Conservation (phyloP, 2,329 filamentous ascomycete genomes). For the Penicillium sp. region DNA sequence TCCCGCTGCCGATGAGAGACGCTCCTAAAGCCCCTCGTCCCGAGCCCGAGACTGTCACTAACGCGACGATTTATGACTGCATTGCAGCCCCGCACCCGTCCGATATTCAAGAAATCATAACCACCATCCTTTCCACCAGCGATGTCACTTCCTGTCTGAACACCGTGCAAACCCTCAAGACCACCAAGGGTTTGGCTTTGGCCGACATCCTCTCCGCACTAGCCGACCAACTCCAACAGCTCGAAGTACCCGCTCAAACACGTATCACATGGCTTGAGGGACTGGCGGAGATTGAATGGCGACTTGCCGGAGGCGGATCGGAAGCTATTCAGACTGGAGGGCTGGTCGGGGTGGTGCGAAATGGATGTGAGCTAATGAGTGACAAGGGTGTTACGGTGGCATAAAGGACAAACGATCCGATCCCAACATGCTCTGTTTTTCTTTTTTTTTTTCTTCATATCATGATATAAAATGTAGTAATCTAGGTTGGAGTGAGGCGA, state of each 20-base stretch:
- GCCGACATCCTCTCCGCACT: constrained; percentile 90
- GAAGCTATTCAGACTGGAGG: constrained; percentile 91
- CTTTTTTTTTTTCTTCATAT: not conserved
- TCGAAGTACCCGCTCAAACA: constrained; percentile 82
- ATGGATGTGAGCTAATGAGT: constrained; percentile 74
- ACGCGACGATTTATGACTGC: constrained; percentile 92
- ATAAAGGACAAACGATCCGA: constrained; percentile 7
- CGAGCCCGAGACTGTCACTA: constrained; percentile 79
- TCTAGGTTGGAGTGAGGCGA: constrained; percentile 1
- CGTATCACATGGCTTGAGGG: constrained; percentile 91
- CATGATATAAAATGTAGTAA: constrained; percentile 1
- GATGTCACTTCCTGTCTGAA: constrained; percentile 87
- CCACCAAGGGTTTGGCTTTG: constrained; percentile 78
- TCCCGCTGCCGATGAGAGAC: constrained; percentile 62
- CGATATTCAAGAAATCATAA: constrained; percentile 79
- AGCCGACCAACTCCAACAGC: constrained; percentile 73
- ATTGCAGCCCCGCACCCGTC: constrained; percentile 91
- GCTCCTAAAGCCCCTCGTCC: constrained; percentile 58
- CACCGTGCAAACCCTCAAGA: constrained; percentile 85
- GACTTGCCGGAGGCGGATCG: constrained; percentile 80
- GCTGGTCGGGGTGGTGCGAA: constrained; percentile 81
- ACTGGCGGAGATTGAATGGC: constrained; percentile 87
- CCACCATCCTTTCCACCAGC: constrained; percentile 76
- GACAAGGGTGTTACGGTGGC: constrained; percentile 31
- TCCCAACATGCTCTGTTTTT: not conserved